Evolutionary conservation across 129 eudicot species (phyloP), one percentile per base, ranked within the genome.

Genomic region (Flaveria bidentis): DNA sequence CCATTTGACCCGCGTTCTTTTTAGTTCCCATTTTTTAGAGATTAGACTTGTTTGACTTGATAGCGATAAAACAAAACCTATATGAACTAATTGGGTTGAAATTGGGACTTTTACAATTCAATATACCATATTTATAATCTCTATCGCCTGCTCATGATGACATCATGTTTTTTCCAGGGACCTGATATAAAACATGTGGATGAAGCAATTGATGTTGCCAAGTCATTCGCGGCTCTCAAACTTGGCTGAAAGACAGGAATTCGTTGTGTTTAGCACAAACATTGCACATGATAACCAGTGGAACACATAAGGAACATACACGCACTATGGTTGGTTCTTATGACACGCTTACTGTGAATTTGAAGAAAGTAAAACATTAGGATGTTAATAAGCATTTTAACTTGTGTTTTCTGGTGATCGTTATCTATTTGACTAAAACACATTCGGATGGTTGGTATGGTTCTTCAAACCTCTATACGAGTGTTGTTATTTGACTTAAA

Each of bases 151-250:
- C 13, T 45, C n/a, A 56, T 25, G 65, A 42, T 3, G 14, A 26
- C 50, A 64, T 64, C 1, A 9, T 36, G 13, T 47, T 12, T 67
- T 6, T 84, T 63, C 11, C 69, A 93, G 98, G 98, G 98, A 46
- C 76, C 89, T 4, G 88, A 78, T 65, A 83, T 80, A 60, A 56
- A 86, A 4, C 82, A 80, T 7, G 81, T 93, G 14, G 87, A 84
- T n/a, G 88, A 86, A 67, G 98, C 97, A 14, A 88, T 93, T 39
- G 87, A 90, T 7, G 83, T 87, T 70, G 98, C 98, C 25, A 76
- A 67, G 57, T 82, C 90, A 50, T 93, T 90, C 72, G 98, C 98
- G 1, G 72, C 90, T 14, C 71, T 88, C 79, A 90, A 90, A 67
- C 73, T 93, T 77, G 83, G 82, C 20, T 86, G 86, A 86, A 47